A percentile compares a stretch with the other conserved stretches of the same genome.
These are phyloP conservation scores for Xylaria telfairii DNA, from an alignment of 495 filamentous ascomycete genomes.

Conservation along the genomic window DNA sequence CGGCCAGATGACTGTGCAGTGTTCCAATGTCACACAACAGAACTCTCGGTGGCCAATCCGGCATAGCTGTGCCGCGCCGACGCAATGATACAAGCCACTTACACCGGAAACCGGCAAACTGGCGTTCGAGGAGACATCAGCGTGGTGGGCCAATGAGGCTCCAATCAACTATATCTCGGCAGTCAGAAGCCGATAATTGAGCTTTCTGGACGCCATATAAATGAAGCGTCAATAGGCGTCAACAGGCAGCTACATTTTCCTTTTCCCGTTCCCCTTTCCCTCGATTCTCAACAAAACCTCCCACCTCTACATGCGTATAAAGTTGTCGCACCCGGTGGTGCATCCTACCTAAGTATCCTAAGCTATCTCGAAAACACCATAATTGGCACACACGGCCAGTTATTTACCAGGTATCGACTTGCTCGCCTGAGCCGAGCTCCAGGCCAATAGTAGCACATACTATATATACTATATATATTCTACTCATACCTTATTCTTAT, in stretches of 20 bases:
- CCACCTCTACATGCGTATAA: neutral
- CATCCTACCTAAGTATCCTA: constrained; percentile 1
- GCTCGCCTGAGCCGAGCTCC: neutral
- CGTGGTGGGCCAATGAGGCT: constrained; percentile 17
- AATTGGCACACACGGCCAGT: neutral
- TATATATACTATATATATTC: no score
- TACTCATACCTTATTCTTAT: neutral
- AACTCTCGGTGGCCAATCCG: constrained; percentile 19
- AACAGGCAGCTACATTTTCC: constrained; percentile 13
- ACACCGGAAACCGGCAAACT: constrained; percentile 18
- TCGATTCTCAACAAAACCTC: neutral
- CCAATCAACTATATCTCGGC: constrained; percentile 6
- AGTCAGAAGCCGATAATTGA: neutral
- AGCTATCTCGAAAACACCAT: neutral
- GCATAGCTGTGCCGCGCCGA: constrained; percentile 17
- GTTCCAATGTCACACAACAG: constrained; percentile 12
- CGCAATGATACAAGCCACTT: constrained; percentile 15
- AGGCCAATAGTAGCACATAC: constrained; percentile 5
- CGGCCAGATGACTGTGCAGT: constrained; percentile 16
- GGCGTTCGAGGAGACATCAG: neutral
- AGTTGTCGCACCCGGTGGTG: neutral
- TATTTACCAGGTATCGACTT: neutral
- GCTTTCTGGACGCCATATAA: neutral
- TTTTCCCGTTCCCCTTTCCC: no score
- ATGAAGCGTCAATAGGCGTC: constrained; percentile 13